Conservation (phyloP, 305 asterid genomes). For the Fraxinus albicans region DNA sequence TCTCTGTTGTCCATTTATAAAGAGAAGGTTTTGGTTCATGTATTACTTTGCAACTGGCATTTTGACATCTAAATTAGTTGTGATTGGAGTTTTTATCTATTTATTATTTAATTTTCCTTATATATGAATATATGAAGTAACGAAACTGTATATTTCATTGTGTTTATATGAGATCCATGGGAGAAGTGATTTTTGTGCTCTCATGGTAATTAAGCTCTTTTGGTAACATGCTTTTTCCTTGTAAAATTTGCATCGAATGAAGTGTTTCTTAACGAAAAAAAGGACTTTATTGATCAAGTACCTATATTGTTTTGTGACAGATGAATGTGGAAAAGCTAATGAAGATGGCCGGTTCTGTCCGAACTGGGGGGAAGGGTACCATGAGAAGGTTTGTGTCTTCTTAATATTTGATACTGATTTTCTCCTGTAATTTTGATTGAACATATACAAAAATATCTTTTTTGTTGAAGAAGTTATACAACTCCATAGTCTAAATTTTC, state of each 20-base stretch:
- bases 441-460: background rate
- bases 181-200: background rate
- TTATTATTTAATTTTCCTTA: background rate
- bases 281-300: background rate
- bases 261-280: background rate
- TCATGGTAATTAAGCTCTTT: background rate
- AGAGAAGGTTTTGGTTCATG: background rate
- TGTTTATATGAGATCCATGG: background rate
- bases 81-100: background rate
- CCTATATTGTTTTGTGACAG: background rate
- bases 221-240: background rate
- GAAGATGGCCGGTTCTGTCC: slow-evolving; percentile 87
- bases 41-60: background rate
- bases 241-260: background rate
- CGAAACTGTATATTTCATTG: background rate
- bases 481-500: background rate
- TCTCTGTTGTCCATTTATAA: background rate
- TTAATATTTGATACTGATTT: background rate
- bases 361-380: slow-evolving; percentile 87
- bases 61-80: background rate
- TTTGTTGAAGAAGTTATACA: background rate
- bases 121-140: background rate
- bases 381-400: slow-evolving; percentile 54
- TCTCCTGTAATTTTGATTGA: background rate
- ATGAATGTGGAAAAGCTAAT: slow-evolving; percentile 67